phyloP scores from a whole-genome alignment of 495 filamentous ascomycete genomes.

The Xylaria scruposa region DNA sequence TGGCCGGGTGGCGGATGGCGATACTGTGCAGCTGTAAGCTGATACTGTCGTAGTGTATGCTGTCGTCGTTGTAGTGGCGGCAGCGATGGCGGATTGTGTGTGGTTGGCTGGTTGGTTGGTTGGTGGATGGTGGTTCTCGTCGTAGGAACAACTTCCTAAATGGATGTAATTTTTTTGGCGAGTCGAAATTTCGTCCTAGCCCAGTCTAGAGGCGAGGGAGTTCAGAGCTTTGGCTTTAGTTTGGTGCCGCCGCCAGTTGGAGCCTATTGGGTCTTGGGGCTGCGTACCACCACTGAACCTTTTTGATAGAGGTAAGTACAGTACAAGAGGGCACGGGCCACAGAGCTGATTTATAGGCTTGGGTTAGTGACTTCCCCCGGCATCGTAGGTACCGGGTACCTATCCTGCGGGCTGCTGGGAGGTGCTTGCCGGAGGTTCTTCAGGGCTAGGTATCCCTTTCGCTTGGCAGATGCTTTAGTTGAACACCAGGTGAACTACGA shows the following conservation, averaged over 20 bases:
- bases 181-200: conserved; percentile 16
- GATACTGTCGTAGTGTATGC: not conserved
- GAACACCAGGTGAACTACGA: not conserved
- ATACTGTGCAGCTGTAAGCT: not conserved
- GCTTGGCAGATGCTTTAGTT: not conserved
- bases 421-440: not conserved
- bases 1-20: not conserved
- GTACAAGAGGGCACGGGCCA: not conserved
- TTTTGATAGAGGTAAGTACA: too few relatives aligned
- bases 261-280: not conserved
- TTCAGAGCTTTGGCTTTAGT: not conserved
- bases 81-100: not conserved
- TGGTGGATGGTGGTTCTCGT: conserved; percentile 16
- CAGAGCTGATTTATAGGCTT: not conserved
- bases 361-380: not conserved
- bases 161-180: conserved; percentile 18
- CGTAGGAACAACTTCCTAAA: conserved; percentile 12
- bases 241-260: not conserved
- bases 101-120: not conserved
- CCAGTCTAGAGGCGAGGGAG: not conserved
- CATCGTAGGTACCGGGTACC: not conserved
- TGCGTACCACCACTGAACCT: not conserved
- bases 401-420: not conserved
- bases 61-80: not conserved
- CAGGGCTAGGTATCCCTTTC: not conserved